Conservation (phyloP, 257 asterid genomes). For the Solanum sitiens region DNA sequence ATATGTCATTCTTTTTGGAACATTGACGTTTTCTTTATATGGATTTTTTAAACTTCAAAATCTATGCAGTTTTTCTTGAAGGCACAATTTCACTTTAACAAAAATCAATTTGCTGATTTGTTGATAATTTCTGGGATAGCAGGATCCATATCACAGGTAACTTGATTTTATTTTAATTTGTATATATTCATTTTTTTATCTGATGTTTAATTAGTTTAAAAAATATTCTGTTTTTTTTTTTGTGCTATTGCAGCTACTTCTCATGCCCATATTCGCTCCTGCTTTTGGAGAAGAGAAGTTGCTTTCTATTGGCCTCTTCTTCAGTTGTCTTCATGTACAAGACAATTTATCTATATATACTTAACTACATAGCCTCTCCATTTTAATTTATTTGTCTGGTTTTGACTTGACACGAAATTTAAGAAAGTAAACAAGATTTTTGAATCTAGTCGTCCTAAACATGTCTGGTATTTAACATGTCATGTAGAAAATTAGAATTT, state of each 20-base stretch:
- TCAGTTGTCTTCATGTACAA: constrained; percentile 50
- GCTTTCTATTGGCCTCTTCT: constrained; percentile 71
- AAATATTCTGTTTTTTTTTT: background rate
- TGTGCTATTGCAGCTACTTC: constrained; percentile 42
- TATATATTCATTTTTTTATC: background rate
- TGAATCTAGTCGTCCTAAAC: too few species aligned
- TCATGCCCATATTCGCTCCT: constrained; percentile 77
- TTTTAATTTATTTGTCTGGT: background rate
- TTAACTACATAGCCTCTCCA: fast-evolving
- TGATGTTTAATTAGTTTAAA: background rate
- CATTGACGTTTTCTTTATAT: background rate
- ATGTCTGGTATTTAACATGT: background rate
- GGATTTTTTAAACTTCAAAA: background rate
- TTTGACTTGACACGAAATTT: background rate
- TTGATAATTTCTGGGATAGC: constrained; percentile 74
- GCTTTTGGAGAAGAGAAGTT: constrained; percentile 65
- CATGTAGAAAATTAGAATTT: too few species aligned
- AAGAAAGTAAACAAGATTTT: background rate
- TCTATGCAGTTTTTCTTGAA: constrained; percentile 68
- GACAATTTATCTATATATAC: background rate
- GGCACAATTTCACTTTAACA: constrained; percentile 82
- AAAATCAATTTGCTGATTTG: constrained; percentile 84
- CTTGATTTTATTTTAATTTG: background rate
- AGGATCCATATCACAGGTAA: constrained; percentile 77
- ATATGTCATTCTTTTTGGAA: background rate